Evolutionary conservation across 2,329 filamentous ascomycete genomes (phyloP).

Genomic region (Zasmidium cellare): DNA sequence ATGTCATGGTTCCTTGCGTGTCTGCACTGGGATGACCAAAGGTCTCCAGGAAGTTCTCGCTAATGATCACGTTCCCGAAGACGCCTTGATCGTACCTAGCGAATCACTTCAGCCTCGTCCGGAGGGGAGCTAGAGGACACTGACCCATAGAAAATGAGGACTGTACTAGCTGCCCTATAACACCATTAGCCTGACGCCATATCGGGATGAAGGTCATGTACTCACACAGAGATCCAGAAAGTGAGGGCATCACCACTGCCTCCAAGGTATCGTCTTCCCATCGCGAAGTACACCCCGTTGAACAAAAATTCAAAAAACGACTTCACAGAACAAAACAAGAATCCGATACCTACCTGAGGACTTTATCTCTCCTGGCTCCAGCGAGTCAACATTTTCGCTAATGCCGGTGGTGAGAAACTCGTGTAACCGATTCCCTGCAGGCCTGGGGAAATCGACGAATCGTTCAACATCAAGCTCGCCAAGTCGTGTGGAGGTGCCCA

Average conservation of each 20-base stretch:
- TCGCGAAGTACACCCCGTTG: too few species aligned
- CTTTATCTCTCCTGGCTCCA: neutral
- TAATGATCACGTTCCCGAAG: conserved; percentile 39
- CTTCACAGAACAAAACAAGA: too few species aligned
- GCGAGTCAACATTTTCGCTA: neutral
- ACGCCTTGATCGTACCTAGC: conserved; percentile 12
- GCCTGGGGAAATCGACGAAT: neutral
- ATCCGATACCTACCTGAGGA: neutral
- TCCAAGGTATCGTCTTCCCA: conserved; percentile 53
- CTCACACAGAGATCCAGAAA: conserved; percentile 51
- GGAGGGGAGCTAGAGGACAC: conserved; percentile 34
- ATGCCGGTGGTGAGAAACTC: neutral
- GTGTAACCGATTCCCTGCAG: neutral
- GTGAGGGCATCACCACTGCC: conserved; percentile 53
- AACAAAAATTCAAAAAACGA: neutral
- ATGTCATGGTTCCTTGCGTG: conserved; percentile 41
- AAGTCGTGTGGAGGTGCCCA: conserved; percentile 1
- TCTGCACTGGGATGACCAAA: conserved; percentile 37
- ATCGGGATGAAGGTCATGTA: neutral
- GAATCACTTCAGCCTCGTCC: neutral
- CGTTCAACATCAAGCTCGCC: neutral
- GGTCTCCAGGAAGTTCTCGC: conserved; percentile 37
- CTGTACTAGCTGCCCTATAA: conserved; percentile 48
- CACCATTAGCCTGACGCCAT: neutral
- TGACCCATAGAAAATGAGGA: conserved; percentile 51